Conservation (phyloP, 495 filamentous ascomycete species). For the Penicillium cinerascens region DNA sequence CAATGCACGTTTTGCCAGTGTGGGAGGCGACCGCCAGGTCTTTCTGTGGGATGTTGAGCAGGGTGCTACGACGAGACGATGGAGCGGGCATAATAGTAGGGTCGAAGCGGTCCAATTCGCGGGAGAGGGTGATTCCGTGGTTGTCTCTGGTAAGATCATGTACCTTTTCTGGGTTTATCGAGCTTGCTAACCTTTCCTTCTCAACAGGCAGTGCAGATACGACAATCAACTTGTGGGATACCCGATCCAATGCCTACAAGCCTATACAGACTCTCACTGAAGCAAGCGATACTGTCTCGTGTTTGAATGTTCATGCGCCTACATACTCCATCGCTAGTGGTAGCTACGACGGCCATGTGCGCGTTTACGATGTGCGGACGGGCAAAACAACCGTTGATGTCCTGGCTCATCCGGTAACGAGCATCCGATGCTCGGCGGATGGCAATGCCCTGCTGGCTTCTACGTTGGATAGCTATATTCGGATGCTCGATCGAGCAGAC, state of each 20-base stretch:
- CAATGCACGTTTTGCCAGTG: constrained; percentile 77
- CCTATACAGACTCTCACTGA: constrained; percentile 77
- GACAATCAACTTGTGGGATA: constrained; percentile 85
- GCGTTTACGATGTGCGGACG: constrained; percentile 85
- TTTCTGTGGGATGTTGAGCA: constrained; percentile 92
- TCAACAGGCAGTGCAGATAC: constrained; percentile 68
- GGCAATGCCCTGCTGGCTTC: constrained; percentile 72
- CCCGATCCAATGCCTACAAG: constrained; percentile 55
- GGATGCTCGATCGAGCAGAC: constrained; percentile 75
- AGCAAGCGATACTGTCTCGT: constrained; percentile 71
- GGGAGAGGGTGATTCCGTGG: constrained; percentile 62
- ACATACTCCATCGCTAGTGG: constrained; percentile 52
- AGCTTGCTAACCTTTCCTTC: not conserved
- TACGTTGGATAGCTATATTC: constrained; percentile 68
- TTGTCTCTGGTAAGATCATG: constrained; percentile 54
- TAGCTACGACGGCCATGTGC: constrained; percentile 81
- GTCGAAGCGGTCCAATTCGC: constrained; percentile 78
- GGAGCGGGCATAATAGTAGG: constrained; percentile 66
- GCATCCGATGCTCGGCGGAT: constrained; percentile 63
- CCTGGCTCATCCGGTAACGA: constrained; percentile 55
- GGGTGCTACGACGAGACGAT: constrained; percentile 68
- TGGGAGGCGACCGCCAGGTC: constrained; percentile 83
- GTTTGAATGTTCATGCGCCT: constrained; percentile 48
- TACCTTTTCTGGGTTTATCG: not conserved
- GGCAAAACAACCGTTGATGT: constrained; percentile 73